A percentile compares a stretch with the other conserved stretches of the same genome.
Conservation (phyloP, 2,329 filamentous ascomycete species). For the Venturiaceae sp. region DNA sequence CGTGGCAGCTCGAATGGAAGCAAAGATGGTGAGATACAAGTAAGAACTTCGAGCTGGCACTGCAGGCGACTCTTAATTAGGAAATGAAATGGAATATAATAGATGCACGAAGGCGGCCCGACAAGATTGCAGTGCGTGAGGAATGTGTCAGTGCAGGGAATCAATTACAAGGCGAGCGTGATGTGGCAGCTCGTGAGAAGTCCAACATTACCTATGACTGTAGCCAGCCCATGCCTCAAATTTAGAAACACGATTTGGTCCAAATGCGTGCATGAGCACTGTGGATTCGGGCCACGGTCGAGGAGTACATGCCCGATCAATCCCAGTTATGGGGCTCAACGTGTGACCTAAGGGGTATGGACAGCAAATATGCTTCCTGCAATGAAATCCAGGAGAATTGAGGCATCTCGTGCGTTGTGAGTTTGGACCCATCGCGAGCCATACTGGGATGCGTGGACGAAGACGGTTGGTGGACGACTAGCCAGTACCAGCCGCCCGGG, state of each 20-base stretch:
- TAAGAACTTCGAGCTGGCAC: not conserved
- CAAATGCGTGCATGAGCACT: not conserved
- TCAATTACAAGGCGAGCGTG: not conserved
- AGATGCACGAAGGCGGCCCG: not conserved
- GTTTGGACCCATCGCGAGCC: not conserved
- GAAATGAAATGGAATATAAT: not conserved
- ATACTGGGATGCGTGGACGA: conserved; percentile 21
- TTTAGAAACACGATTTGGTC: not conserved
- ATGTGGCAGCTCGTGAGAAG: conserved; percentile 4
- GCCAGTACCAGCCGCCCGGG: conserved; percentile 13
- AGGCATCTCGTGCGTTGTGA: not conserved
- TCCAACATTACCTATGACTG: not conserved
- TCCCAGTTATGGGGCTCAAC: not conserved
- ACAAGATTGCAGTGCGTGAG: not conserved
- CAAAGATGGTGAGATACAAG: not conserved
- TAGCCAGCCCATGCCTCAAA: not conserved
- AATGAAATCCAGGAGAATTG: not conserved
- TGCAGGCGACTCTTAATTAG: not conserved
- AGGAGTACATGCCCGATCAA: not conserved
- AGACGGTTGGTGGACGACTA: conserved; percentile 11
- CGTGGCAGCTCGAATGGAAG: conserved; percentile 3
- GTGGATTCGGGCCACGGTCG: not conserved
- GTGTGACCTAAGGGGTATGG: not conserved
- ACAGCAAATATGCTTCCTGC: not conserved
- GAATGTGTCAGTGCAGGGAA: not conserved